Conservation (phyloP, 768 basidiomycete species). For the Psilocybe cyanescens region DNA sequence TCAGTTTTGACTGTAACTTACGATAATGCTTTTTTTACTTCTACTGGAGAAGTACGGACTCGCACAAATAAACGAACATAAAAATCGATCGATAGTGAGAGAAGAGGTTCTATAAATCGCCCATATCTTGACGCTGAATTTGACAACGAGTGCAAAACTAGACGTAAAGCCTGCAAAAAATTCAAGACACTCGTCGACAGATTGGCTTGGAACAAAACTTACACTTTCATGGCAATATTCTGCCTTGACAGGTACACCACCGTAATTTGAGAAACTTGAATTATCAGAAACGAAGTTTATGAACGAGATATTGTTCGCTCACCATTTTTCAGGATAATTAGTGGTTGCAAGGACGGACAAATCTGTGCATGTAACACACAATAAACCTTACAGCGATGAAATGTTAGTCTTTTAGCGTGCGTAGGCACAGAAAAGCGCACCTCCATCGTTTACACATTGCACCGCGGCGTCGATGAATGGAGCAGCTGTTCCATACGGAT, state of each 20-base stretch:
- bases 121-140: conserved; percentile 92
- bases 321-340: conserved; percentile 99
- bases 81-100: conserved; percentile 95
- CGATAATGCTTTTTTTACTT: conserved; percentile 86
- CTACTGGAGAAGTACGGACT: conserved; percentile 69
- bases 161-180: conserved; percentile 74
- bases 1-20: conserved; percentile 38
- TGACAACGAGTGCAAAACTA: conserved; percentile 87
- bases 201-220: conserved; percentile 29
- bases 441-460: conserved; percentile 86
- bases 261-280: conserved; percentile 92
- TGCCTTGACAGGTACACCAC: conserved; percentile 86
- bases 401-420: not conserved
- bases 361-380: conserved; percentile 97
- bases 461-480: conserved; percentile 97
- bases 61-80: conserved; percentile 93
- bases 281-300: not conserved
- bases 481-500: conserved; percentile 96
- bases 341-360: conserved; percentile 90
- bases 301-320: conserved; percentile 12
- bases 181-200: not conserved
- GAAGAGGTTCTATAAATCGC: conserved; percentile 84
- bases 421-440: conserved; percentile 40
- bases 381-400: conserved; percentile 58
- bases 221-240: conserved; percentile 96